Percentiles rank a stretch among this genome's conserved stretches.
Conservation (phyloP, 2,329 filamentous ascomycete genomes). For the Nothopassalora personata region DNA sequence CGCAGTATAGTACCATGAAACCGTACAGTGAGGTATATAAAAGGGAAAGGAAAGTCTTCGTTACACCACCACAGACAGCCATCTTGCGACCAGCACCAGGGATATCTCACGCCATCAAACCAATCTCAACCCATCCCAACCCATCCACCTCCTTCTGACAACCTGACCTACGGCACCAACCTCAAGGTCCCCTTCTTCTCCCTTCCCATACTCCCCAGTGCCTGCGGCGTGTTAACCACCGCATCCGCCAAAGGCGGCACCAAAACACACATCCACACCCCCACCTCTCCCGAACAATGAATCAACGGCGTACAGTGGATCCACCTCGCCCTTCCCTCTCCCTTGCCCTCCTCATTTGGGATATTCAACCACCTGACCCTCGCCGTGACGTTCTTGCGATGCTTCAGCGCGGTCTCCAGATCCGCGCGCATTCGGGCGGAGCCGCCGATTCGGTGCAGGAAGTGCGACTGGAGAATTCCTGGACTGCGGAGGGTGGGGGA, state of each 20-base stretch:
- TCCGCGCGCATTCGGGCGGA: constrained; percentile 48
- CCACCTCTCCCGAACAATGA: constrained; percentile 60
- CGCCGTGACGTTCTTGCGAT: constrained; percentile 65
- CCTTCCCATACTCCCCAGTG: no score
- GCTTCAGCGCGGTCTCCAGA: constrained; percentile 54
- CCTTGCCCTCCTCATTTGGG: constrained; percentile 32
- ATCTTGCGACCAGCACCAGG: not conserved
- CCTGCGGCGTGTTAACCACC: not conserved
- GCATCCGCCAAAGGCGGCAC: constrained; percentile 34
- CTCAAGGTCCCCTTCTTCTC: not conserved
- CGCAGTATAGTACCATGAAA: no score
- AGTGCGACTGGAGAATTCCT: constrained; percentile 44
- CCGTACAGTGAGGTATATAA: no score
- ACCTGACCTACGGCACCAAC: not conserved
- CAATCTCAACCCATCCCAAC: not conserved
- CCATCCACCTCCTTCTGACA: not conserved
- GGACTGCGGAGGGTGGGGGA: constrained; percentile 46
- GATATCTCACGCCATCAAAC: not conserved
- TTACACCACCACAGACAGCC: not conserved
- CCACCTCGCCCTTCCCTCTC: constrained; percentile 62
- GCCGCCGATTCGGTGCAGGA: constrained; percentile 46
- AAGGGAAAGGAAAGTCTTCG: no score
- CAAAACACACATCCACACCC: constrained; percentile 72
- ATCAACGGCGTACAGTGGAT: constrained; percentile 72
- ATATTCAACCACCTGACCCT: constrained; percentile 64